Evolutionary conservation across 2,329 filamentous ascomycete genomes (phyloP), one percentile per base, ranked within the genome.

Genomic region (Coniochaeta sp.): DNA sequence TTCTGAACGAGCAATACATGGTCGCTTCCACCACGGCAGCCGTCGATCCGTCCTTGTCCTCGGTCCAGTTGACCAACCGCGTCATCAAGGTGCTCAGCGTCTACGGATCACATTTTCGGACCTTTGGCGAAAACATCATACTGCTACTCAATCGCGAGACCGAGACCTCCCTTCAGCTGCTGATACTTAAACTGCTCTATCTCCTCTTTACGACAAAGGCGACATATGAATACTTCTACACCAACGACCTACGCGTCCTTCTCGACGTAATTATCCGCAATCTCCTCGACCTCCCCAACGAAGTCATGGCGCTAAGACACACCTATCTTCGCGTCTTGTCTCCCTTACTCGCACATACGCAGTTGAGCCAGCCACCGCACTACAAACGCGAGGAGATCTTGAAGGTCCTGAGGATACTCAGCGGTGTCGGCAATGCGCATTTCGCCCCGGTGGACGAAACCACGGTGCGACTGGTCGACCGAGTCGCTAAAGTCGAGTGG

Each of bases 1-100:
- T 98, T 30, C 77, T 99, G 65, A 99, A 99, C 74, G 95, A 99
- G 74, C 95, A 99, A 74, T 99, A 97, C 74, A 96, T 99, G 90
- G 87, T 98, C 59, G 81, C 85, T 22, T 84, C 79, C 66, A 89
- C 82, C 62, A 83, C 80, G 32, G 73, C 78, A 3, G 75, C 75
- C 22, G 70, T 71, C 36, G 75, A 79, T 40, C 70, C 77, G 17
- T 69, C 69, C 44, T 73, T 72, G 26, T 72, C 73, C 14, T 64
- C 77, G 10, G 74, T 78, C 26, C 82, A 84, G 4, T 75, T 96
- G 60, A 98, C 95, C 4, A 99, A 99, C 70, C 88, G 93, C 65
- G 91, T 99, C 57, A 89, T 99, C 73, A 98, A 98, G 72, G 82
- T 93, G 42, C 81, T 99, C 50, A 93, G 91, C 58, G 80, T 90